Percentiles rank a stretch among this genome's conserved stretches.
Conservation (phyloP, 768 basidiomycete genomes). For the Lactarius pseudohatsudake region DNA sequence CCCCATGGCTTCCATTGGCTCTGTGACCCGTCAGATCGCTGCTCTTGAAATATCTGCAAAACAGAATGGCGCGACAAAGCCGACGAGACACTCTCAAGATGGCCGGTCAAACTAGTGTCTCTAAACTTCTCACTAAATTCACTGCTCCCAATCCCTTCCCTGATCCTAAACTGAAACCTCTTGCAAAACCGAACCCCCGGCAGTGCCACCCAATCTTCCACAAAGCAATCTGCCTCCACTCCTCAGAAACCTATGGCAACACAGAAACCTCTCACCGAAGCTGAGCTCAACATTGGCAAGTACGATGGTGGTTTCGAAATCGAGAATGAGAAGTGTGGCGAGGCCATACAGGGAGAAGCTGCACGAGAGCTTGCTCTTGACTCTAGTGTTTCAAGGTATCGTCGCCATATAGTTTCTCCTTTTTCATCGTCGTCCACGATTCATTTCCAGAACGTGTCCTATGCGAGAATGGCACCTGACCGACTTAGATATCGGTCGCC, state of each 20-base stretch:
- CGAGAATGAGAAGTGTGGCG: constrained; percentile 80
- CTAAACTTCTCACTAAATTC: constrained; percentile 74
- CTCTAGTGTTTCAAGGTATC: constrained; percentile 66
- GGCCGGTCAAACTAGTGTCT: constrained; percentile 57
- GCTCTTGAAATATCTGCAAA: constrained; percentile 62
- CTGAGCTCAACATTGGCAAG: constrained; percentile 70
- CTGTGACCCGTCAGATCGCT: constrained; percentile 62
- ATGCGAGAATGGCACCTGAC: constrained; percentile 76
- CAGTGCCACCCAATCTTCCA: constrained; percentile 35
- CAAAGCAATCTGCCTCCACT: constrained; percentile 14
- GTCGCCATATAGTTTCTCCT: not conserved
- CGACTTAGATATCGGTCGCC: constrained; percentile 93
- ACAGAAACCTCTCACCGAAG: constrained; percentile 29
- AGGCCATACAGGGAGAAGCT: constrained; percentile 70
- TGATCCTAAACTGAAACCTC: constrained; percentile 31
- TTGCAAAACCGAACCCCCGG: constrained; percentile 28
- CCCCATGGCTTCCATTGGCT: too few species aligned
- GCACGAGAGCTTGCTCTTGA: constrained; percentile 82
- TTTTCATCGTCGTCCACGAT: constrained; percentile 13
- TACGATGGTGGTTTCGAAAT: constrained; percentile 98
- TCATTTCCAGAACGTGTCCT: constrained; percentile 39
- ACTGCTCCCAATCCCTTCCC: constrained; percentile 59
- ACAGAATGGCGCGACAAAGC: constrained; percentile 41
- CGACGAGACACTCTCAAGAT: constrained; percentile 47
- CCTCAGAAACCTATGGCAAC: constrained; percentile 26